These are phyloP conservation scores for Pyrenochaeta sp. DNA, from an alignment of 2,329 filamentous ascomycete genomes.

Conservation along the genomic window DNA sequence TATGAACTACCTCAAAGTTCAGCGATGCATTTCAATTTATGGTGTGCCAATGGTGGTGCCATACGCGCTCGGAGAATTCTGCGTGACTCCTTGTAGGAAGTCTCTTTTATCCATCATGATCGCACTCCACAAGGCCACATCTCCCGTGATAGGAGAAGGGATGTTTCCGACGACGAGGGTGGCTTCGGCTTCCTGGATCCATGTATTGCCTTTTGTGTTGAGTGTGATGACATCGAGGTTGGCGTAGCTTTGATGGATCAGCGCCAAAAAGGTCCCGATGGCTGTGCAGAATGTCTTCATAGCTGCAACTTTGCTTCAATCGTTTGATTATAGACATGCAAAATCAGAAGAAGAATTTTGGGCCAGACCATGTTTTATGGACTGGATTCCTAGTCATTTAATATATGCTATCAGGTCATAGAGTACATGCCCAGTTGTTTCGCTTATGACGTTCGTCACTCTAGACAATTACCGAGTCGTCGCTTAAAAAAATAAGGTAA, in stretches of 20 bases:
- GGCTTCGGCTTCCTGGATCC: conserved; percentile 26
- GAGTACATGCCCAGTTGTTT: background rate
- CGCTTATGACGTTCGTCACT: background rate
- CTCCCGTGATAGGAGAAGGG: conserved; percentile 26
- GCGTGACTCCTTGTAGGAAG: conserved; percentile 36
- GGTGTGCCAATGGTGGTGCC: background rate
- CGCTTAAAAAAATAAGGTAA: background rate
- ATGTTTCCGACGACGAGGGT: conserved; percentile 30
- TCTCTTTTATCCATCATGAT: conserved; percentile 34
- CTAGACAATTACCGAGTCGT: background rate
- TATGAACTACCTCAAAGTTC: conserved; percentile 9
- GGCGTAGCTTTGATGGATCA: conserved; percentile 19
- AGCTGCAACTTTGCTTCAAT: background rate
- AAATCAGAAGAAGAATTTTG: too few relatives aligned
- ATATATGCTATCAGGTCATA: background rate
- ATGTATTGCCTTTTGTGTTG: conserved; percentile 18
- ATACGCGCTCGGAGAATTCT: conserved; percentile 26
- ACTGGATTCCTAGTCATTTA: too few relatives aligned
- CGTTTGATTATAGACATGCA: background rate
- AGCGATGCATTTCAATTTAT: background rate
- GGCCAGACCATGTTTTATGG: too few relatives aligned
- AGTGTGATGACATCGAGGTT: conserved; percentile 33
- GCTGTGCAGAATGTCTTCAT: conserved; percentile 20
- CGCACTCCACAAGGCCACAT: conserved; percentile 34
- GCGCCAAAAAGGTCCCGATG: conserved; percentile 15